Evolutionary conservation across 2,329 filamentous ascomycete species (phyloP).

Genomic region (Alternaria ventricosa): DNA sequence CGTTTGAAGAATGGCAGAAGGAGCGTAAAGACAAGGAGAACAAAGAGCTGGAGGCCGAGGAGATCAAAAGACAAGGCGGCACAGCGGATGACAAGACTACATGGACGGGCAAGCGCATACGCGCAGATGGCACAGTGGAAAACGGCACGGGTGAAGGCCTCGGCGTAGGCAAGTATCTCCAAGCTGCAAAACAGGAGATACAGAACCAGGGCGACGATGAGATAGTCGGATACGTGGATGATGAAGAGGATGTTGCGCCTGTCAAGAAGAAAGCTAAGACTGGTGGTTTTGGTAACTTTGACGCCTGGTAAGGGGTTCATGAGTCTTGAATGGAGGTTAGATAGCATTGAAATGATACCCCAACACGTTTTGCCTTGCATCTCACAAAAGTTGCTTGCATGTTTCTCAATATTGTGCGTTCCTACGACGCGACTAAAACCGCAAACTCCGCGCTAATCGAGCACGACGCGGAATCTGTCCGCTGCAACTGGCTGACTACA

Average conservation of each 20-base stretch:
- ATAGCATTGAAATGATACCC: background rate
- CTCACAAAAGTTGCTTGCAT: background rate
- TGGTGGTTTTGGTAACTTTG: conserved; percentile 91
- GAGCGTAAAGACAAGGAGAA: conserved; percentile 63
- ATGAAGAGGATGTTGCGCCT: conserved; percentile 68
- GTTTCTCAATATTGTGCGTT: background rate
- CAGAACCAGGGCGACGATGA: conserved; percentile 59
- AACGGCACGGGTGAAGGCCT: conserved; percentile 59
- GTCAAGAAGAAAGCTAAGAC: conserved; percentile 80
- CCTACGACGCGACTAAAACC: background rate
- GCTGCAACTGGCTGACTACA: background rate
- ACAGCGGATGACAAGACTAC: conserved; percentile 89
- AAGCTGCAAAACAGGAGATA: conserved; percentile 58
- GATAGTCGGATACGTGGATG: conserved; percentile 67
- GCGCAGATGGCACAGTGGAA: conserved; percentile 68
- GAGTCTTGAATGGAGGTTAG: background rate
- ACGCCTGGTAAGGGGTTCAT: conserved; percentile 70
- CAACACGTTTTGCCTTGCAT: background rate
- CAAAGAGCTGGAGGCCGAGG: conserved; percentile 68
- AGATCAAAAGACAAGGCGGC: conserved; percentile 69
- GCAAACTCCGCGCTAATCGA: background rate
- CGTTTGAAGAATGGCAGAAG: conserved; percentile 90
- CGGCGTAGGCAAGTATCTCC: conserved; percentile 84
- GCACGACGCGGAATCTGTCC: background rate
- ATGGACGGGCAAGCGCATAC: conserved; percentile 93